Evolutionary conservation across 805 yeast species (phyloP), one percentile per base, ranked within the genome.

Genomic region (Yamadazyma takamatsuzukensis): DNA sequence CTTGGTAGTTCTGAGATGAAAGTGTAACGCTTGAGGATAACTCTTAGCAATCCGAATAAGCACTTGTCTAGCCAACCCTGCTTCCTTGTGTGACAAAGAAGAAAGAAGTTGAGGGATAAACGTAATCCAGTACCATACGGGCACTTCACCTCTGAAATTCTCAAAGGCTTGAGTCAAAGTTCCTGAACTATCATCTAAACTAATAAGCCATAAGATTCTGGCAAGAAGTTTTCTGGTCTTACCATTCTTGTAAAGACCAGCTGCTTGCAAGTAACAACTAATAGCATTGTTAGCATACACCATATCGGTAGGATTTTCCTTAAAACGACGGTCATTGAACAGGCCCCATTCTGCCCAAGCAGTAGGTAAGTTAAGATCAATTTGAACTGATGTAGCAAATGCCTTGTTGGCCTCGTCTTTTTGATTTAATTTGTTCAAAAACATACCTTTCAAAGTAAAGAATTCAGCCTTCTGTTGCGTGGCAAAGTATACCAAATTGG

Each of bases 311-410:
- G 89, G 90, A 39, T 80, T 81, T 44, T 87, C 95, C 44, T 85
- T 83, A 56, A 87, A 80, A 25, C 96, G 70, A 18, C 80, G 76
- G 47, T 93, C 98, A 53, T 89, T 89, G 64, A 87, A 93, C 54
- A 80, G 78, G 40, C 98, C 99, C 99, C 99, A 93, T 55, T 94
- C 97, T 3, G 97, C 97, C 99, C 99, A 93, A 0, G 98, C 97
- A 56, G 93, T 90, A 2, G 97, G 96, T 29, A 93, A 61, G 49
- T 89, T 87, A 46, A 90, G 72, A 51, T 94, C 98, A 36, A 93
- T 80, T 57, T 93, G 97, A 13, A 93, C 97, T 1, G 98, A 96
- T 2, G 97, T 86, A 2, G 97, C 96, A 65, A 93, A 93, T 0
- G 96, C 96, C 54, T 93, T 95, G 53, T 93, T 89, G 10, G 99